Evolutionary conservation across 164 flowering plant genomes (phyloP).

Genomic region (Vitis rupestris): DNA sequence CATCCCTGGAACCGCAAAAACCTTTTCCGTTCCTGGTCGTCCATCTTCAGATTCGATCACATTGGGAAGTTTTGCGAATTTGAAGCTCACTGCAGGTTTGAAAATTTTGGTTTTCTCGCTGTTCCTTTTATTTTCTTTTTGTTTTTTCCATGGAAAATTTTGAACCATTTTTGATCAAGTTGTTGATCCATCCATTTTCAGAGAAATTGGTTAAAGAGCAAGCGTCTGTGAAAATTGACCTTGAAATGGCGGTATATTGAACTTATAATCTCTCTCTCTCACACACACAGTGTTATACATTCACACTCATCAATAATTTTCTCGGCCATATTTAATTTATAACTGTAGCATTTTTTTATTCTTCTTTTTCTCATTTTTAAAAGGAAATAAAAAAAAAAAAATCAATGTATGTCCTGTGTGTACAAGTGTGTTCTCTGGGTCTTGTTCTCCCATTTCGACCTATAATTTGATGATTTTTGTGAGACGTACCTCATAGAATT

Average conservation of each 20-base stretch:
- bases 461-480: too few species aligned
- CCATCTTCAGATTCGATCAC: slow-evolving; percentile 56
- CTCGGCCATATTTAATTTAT: too few species aligned
- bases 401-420: too few species aligned
- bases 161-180: slow-evolving; percentile 7
- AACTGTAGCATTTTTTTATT: too few species aligned
- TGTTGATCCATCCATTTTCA: slow-evolving; percentile 32
- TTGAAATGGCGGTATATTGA: slow-evolving; percentile 76
- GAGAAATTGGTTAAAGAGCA: slow-evolving; percentile 95
- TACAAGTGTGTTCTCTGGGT: too few species aligned
- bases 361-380: too few species aligned
- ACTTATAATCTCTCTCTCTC: slow-evolving; percentile 4
- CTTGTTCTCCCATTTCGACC: too few species aligned
- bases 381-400: too few species aligned
- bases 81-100: slow-evolving; percentile 90
- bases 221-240: slow-evolving; percentile 84
- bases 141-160: not conserved
- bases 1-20: slow-evolving; percentile 38
- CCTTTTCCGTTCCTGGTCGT: slow-evolving; percentile 39
- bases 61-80: slow-evolving; percentile 66
- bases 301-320: too few species aligned
- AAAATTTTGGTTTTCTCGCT: not conserved
- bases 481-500: too few species aligned
- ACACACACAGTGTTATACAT: not conserved
- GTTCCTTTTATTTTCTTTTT: not conserved